Conservation (phyloP, 75 land plant species). For the Picea glauca region DNA sequence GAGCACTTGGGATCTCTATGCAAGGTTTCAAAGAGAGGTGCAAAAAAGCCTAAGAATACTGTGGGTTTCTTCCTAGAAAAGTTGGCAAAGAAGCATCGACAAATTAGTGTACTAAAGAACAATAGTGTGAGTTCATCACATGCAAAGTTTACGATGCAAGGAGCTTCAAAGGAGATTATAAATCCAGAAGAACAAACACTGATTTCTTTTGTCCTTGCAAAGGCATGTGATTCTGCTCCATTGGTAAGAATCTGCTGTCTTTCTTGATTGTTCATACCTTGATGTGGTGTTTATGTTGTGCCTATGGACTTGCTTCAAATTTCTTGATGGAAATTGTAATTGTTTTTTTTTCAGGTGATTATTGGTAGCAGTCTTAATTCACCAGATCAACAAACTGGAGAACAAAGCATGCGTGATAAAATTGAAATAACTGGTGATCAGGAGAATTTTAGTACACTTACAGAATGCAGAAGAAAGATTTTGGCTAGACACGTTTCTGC, state of each 20-base stretch:
- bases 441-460: slow-evolving; percentile 6
- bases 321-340: background rate
- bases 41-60: background rate
- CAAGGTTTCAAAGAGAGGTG: background rate
- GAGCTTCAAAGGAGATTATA: slow-evolving; percentile 3
- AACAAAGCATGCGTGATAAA: background rate
- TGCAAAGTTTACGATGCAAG: background rate
- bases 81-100: slow-evolving; percentile 6
- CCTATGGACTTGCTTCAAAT: background rate
- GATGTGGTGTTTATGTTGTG: background rate
- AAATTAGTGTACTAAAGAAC: background rate
- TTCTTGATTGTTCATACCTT: no score
- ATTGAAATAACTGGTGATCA: background rate
- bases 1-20: background rate
- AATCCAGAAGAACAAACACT: background rate
- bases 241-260: background rate
- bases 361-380: slow-evolving; percentile 1
- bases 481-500: slow-evolving; percentile 8
- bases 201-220: slow-evolving; percentile 1
- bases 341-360: slow-evolving; percentile 9
- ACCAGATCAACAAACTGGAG: background rate
- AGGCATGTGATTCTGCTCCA: slow-evolving; percentile 8
- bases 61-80: background rate
- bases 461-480: background rate
- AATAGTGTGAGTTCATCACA: background rate